Evolutionary conservation across 352 stramenopile species (phyloP).

Genomic region (Phytophthora niederhauseri): DNA sequence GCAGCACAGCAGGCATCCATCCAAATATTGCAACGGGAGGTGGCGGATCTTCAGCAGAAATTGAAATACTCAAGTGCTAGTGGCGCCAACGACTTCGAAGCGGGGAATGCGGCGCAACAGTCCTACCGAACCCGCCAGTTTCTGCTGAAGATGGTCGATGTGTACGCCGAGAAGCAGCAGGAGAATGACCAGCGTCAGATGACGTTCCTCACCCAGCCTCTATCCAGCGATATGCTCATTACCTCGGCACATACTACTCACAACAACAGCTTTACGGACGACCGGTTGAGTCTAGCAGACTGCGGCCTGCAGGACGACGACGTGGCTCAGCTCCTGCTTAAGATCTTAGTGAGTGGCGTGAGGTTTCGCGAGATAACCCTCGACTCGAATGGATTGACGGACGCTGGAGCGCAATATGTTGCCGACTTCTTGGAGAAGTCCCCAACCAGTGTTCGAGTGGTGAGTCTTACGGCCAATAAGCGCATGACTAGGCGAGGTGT

Average conservation of each 20-base stretch:
- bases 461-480: conserved; percentile 43
- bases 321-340: conserved; percentile 46
- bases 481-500: conserved; percentile 44
- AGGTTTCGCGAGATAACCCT: conserved; percentile 44
- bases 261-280: background rate
- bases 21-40: conserved; percentile 46
- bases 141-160: conserved; percentile 51
- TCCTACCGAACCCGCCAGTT: conserved; percentile 32
- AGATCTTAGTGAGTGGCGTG: conserved; percentile 42
- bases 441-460: conserved; percentile 21
- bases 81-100: background rate
- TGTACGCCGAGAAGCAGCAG: conserved; percentile 39
- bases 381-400: conserved; percentile 44
- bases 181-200: conserved; percentile 33
- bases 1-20: conserved; percentile 38
- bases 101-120: background rate
- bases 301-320: conserved; percentile 48
- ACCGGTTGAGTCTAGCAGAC: conserved; percentile 31
- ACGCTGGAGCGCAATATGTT: conserved; percentile 44
- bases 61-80: conserved; percentile 11
- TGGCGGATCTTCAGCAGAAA: conserved; percentile 40
- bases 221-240: conserved; percentile 50
- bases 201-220: conserved; percentile 60
- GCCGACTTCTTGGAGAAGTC: conserved; percentile 52
- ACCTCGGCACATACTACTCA: conserved; percentile 10